A percentile compares a stretch with the other conserved stretches of the same genome.
These are phyloP conservation scores for Citrus maxima DNA, from an alignment of 345 rosid genomes.

Conservation along the genomic window DNA sequence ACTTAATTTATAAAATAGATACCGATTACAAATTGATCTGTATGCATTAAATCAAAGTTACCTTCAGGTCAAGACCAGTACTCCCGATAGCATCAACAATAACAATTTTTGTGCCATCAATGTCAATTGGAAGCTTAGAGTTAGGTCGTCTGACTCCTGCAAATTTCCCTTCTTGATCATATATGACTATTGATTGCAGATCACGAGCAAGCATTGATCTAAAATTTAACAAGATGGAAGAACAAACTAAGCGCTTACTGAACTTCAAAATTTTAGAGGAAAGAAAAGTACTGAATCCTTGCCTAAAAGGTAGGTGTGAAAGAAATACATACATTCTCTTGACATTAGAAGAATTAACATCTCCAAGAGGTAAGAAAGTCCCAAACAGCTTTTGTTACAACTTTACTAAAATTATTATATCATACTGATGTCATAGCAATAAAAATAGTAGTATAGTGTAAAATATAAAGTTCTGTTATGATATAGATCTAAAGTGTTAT, in stretches of 20 bases:
- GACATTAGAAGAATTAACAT: conserved; percentile 57
- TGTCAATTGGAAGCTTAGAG: conserved; percentile 89
- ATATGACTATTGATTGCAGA: conserved; percentile 82
- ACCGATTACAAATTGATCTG: not conserved
- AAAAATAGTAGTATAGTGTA: no score
- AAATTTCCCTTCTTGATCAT: conserved; percentile 88
- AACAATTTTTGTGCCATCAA: conserved; percentile 66
- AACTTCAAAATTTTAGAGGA: not conserved
- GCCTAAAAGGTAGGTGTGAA: not conserved
- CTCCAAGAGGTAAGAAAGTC: conserved; percentile 84
- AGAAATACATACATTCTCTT: conserved; percentile 79
- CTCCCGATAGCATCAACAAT: conserved; percentile 97
- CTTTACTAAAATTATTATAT: no score
- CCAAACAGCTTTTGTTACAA: conserved; percentile 87
- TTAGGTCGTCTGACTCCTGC: conserved; percentile 85
- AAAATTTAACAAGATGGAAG: conserved; percentile 15
- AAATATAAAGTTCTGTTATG: no score
- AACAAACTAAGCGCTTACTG: not conserved
- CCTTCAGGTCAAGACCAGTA: conserved; percentile 91
- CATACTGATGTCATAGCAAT: no score
- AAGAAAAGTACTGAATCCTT: not conserved
- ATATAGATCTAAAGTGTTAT: no score
- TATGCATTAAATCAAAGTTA: conserved; percentile 9
- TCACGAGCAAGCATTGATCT: conserved; percentile 99
- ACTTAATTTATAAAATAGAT: not conserved